Base-by-base conservation (phyloP, 805 yeast species). In the Candida oleophila region DNA sequence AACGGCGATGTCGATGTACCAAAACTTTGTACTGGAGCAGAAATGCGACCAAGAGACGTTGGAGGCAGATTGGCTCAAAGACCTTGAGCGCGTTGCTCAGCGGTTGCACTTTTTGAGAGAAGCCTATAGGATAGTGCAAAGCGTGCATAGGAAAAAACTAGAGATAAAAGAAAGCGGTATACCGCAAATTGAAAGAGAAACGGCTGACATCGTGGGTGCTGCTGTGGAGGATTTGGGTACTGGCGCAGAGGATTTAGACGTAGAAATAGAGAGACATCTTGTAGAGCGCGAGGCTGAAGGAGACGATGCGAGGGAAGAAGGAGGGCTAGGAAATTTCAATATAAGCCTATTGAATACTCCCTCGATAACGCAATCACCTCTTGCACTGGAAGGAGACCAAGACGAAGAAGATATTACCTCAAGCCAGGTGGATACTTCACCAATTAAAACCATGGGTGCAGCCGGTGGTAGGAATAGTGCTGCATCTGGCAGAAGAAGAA, bases 41-140 rank as follows among this genome's bases (percentile, higher is more conserved):
- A 36, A 18, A 5, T 32, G 14, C 15, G 38, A 32, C 30, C 38
- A 18, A 7, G 28, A 41, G 11, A 30, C 15, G 38, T 32, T 54
- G 7, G 65, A 61, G 38, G 42, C 46, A 9, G 53, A 49, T 14
- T 67, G 72, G 72, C 38, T 52, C 41, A 44, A 50, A 14, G 56
- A 61, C 50, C 47, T 60, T 7, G 50, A 52, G 39, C 49, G 51
- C 37, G 61, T 67, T 3, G 51, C 61, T 42, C 63, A 62, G 35
- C 45, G 68, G 40, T 49, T 67, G 21, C 59, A 57, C 41, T 51
- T 64, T 19, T 54, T 68, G 33, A 59, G 57, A 41, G 71, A 65
- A 40, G 54, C 60, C 2, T 65, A 62, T 46, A 55, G 52, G 38
- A 47, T 65, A 1, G 53, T 65, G 3, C 66, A 57, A 30, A 35